A percentile compares a stretch with the other conserved stretches of the same genome.
Conservation (phyloP, 768 basidiomycete genomes). For the Epithele typhae region DNA sequence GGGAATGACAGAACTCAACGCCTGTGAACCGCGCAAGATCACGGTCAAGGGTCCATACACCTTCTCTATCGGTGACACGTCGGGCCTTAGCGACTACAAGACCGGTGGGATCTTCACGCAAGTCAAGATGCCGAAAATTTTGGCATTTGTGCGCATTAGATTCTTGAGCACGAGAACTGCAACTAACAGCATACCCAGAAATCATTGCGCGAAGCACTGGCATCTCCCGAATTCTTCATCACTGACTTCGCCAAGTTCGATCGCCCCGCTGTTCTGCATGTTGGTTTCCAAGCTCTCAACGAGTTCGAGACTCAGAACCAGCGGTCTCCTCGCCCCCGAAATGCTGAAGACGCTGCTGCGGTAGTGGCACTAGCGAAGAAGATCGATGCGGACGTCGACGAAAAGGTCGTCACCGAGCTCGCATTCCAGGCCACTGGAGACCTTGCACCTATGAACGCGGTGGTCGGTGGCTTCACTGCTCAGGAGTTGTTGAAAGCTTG, state of each 20-base stretch:
- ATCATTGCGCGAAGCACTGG: conserved; percentile 83
- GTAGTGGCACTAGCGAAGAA: conserved; percentile 78
- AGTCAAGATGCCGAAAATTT: conserved; percentile 97
- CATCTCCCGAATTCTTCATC: conserved; percentile 81
- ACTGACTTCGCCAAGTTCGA: conserved; percentile 98
- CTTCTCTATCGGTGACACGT: conserved; percentile 92
- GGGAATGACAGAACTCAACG: conserved; percentile 91
- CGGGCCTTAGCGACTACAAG: conserved; percentile 70
- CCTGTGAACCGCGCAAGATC: conserved; percentile 86
- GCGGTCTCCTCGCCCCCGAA: conserved; percentile 78
- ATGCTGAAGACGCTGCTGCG: conserved; percentile 68
- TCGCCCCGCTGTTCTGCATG: conserved; percentile 84
- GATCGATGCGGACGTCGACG: conserved; percentile 69
- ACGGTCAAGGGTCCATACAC: conserved; percentile 97
- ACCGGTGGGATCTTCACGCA: conserved; percentile 94
- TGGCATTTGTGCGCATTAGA: conserved; percentile 86
- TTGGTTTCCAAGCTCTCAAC: conserved; percentile 91
- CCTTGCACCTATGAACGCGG: conserved; percentile 84
- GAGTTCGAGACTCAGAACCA: conserved; percentile 62
- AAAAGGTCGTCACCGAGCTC: conserved; percentile 79
- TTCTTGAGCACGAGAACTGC: too few species aligned
- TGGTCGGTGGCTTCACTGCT: conserved; percentile 95
- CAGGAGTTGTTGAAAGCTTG: conserved; percentile 97
- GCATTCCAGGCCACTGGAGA: conserved; percentile 91
- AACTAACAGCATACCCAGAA: conserved; percentile 49